These are phyloP conservation scores for Crithidia brevicula DNA, from an alignment of 208 protist genomes.

Conservation along the genomic window DNA sequence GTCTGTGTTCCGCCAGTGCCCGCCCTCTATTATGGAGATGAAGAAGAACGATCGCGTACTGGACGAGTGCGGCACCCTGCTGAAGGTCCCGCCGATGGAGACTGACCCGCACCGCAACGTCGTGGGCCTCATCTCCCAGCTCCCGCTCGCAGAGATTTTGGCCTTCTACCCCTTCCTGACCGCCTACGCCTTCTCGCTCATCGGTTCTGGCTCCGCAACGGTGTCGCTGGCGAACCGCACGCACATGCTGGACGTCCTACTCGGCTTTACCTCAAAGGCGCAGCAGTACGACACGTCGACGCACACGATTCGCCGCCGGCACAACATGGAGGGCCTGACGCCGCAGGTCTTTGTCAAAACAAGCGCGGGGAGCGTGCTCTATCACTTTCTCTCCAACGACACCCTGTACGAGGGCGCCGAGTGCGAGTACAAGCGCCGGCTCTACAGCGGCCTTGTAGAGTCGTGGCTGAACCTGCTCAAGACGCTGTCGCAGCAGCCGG, in stretches of 20 bases:
- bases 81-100: constrained; percentile 12
- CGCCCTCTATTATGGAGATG: constrained; percentile 53
- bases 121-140: constrained; percentile 54
- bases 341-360: constrained; percentile 51
- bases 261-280: constrained; percentile 65
- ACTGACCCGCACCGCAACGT: constrained; percentile 57
- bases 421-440: constrained; percentile 39
- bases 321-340: constrained; percentile 40
- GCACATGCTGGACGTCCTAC: constrained; percentile 73
- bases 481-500: constrained; percentile 12
- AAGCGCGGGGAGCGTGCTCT: constrained; percentile 66
- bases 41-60: constrained; percentile 60
- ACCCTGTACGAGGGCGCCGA: constrained; percentile 63
- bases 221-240: constrained; percentile 73
- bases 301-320: constrained; percentile 52
- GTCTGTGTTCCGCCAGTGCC: constrained; percentile 57
- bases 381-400: constrained; percentile 87
- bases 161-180: constrained; percentile 88
- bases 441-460: constrained; percentile 84
- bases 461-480: constrained; percentile 68
- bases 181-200: constrained; percentile 74
- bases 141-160: constrained; percentile 83
- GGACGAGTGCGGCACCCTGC: constrained; percentile 41
- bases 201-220: constrained; percentile 67
- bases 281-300: constrained; percentile 75